Base-by-base conservation (phyloP, 805 yeast species). In the Diddensiella santjacobensis region DNA sequence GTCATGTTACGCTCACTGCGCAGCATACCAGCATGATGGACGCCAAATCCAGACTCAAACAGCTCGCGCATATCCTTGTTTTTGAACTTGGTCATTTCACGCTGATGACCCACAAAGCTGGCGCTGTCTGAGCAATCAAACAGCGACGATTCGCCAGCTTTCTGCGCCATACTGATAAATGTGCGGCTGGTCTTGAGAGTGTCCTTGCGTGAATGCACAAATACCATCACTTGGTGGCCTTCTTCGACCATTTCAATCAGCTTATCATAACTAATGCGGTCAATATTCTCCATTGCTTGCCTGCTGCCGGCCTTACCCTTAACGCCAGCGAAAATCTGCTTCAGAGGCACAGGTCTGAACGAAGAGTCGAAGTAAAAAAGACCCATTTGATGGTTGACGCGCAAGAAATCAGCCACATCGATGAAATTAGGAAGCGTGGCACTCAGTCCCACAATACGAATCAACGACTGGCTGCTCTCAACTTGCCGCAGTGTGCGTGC, bases 1-100 rank as follows among this genome's bases (percentile, higher is more conserved):
- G 95, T 84, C 45, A 89, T 62, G 60, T 89, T 90, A 60, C 99
- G 78, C 61, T 93, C 99, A 0, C 89, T 70, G 54, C 99, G 74
- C 22, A 88, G 70, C 95, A 93, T 83, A 58, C 99, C 99, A 0
- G 99, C 99, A 69, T 93, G 98, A 66, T 93, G 99, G 2, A 86
- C 77, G 44, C 97, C 98, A 66, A 91, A 84, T 0, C 99, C 99
- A 48, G 71, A 69, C 43, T 71, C 79, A 58, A 87, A 87, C 10
- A 93, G 70, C 58, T 93, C 98, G 45, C 81, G 74, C 63, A 89
- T 66, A 57, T 91, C 98, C 54, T 78, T 84, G 61, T 80, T 87
- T 57, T 84, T 78, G 58, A 83, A 84, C 33, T 60, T 73, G 1
- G 78, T 68, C 71, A 88, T 76, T 50, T 91, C 97, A 51, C 83